Percentiles rank a stretch among this genome's conserved stretches.
These are phyloP conservation scores for Cyclostephanos invisitatus DNA, from an alignment of 108 stramenopile genomes.

Conservation along the genomic window DNA sequence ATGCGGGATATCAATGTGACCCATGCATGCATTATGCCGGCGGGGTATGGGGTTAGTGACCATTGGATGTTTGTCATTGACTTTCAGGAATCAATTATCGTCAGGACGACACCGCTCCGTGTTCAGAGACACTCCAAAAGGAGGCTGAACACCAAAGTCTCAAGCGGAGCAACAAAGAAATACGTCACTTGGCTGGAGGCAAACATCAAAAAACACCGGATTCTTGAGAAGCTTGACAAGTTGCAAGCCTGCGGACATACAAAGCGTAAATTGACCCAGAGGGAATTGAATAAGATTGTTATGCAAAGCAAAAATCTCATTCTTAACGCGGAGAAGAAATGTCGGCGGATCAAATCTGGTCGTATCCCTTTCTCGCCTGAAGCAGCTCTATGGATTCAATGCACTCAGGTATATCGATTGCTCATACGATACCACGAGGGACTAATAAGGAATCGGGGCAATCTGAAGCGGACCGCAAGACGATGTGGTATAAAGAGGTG, in stretches of 20 bases:
- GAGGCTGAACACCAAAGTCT: neutral
- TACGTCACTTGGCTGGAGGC: neutral
- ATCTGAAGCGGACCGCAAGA: conserved; percentile 1
- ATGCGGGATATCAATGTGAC: neutral
- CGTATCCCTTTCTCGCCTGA: conserved; percentile 7
- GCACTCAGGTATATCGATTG: conserved; percentile 3
- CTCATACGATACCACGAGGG: conserved; percentile 1
- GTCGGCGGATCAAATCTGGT: neutral
- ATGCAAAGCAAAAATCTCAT: neutral
- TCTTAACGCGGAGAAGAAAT: conserved; percentile 9
- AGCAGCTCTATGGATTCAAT: conserved; percentile 4
- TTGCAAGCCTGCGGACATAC: too few species aligned
- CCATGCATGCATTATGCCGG: conserved; percentile 14
- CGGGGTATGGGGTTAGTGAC: conserved; percentile 17
- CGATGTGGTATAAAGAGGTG: neutral
- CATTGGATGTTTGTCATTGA: conserved; percentile 12
- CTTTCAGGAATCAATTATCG: neutral
- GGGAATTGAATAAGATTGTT: neutral
- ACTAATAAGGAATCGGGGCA: neutral
- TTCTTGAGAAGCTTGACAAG: too few species aligned
- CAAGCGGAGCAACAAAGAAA: neutral
- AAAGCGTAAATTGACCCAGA: too few species aligned
- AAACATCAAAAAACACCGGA: neutral
- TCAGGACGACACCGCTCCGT: neutral
- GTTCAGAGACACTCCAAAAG: neutral